Evolutionary conservation across 2,329 filamentous ascomycete species (phyloP).

Genomic region (Biscogniauxia sp.): DNA sequence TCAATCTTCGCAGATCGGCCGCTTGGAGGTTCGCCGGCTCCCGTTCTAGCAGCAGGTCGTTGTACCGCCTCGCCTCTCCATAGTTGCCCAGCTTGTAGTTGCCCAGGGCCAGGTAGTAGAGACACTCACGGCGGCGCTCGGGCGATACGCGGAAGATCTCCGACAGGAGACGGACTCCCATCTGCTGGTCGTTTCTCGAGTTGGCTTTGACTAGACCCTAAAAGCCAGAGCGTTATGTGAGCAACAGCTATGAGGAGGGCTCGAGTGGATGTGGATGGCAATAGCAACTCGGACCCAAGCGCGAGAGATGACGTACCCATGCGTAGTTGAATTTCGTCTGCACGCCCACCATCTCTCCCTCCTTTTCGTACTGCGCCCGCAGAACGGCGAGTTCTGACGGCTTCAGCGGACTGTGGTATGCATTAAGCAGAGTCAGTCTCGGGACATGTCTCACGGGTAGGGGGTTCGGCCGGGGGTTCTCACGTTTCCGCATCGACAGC

Average conservation of each 20-base stretch:
- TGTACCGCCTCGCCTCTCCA: constrained; percentile 89
- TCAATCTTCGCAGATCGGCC: constrained; percentile 77
- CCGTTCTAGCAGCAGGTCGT: constrained; percentile 85
- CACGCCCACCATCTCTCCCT: constrained; percentile 92
- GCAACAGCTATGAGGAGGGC: neutral
- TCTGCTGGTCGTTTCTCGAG: constrained; percentile 81
- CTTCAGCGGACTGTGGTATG: constrained; percentile 69
- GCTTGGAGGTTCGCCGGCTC: constrained; percentile 92
- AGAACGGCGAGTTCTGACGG: constrained; percentile 89
- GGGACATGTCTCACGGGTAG: constrained; percentile 12
- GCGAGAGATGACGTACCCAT: constrained; percentile 63
- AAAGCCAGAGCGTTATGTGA: constrained; percentile 7
- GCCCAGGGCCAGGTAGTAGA: constrained; percentile 95
- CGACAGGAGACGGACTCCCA: constrained; percentile 87
- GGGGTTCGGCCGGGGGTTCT: constrained; percentile 26
- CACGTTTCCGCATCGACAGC: constrained; percentile 96
- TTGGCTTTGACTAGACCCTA: constrained; percentile 95
- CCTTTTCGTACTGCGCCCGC: constrained; percentile 92
- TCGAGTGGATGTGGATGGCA: neutral
- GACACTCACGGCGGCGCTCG: constrained; percentile 92
- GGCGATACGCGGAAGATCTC: constrained; percentile 95
- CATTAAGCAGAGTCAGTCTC: constrained; percentile 3
- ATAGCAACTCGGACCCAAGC: too few species aligned
- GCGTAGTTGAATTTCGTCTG: constrained; percentile 99
- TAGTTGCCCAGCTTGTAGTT: constrained; percentile 99